Conservation (phyloP, 1,139 yeast species). For the Meyerozyma athensensis region DNA sequence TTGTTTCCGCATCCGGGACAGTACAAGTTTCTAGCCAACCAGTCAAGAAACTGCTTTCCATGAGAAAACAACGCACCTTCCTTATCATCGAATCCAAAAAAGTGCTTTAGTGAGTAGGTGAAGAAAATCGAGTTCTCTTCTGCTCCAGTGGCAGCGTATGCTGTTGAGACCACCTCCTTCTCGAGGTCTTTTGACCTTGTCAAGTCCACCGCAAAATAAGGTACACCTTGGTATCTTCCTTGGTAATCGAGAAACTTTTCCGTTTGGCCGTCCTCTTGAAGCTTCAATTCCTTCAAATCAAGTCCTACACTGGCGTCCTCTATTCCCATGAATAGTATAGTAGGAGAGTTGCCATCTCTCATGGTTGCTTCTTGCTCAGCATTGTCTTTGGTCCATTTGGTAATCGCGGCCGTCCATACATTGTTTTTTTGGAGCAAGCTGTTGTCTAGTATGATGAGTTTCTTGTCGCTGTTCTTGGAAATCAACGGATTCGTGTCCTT, state of each 20-base stretch:
- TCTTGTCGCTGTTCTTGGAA: slow-evolving; percentile 24
- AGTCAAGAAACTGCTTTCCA: slow-evolving; percentile 79
- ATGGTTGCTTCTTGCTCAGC: slow-evolving; percentile 19
- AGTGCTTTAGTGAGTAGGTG: slow-evolving; percentile 33
- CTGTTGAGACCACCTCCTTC: slow-evolving; percentile 16
- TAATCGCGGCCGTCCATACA: slow-evolving; percentile 9
- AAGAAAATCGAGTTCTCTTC: slow-evolving; percentile 22
- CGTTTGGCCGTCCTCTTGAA: slow-evolving; percentile 17
- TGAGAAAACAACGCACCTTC: slow-evolving; percentile 74
- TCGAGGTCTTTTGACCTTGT: slow-evolving; percentile 27
- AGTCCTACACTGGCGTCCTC: slow-evolving; percentile 50
- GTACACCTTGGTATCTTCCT: slow-evolving; percentile 60
- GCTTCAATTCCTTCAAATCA: slow-evolving; percentile 26
- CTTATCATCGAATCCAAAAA: slow-evolving; percentile 30
- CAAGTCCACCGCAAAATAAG: slow-evolving; percentile 75
- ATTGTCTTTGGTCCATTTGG: slow-evolving; percentile 22
- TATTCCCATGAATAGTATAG: slow-evolving; percentile 63
- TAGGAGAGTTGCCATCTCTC: slow-evolving; percentile 32
- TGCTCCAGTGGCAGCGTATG: slow-evolving; percentile 13
- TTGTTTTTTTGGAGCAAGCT: slow-evolving; percentile 13
- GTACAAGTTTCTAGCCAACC: slow-evolving; percentile 70
- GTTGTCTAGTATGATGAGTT: slow-evolving; percentile 32
- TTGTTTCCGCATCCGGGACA: slow-evolving; percentile 87
- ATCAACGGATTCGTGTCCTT: slow-evolving; percentile 34
- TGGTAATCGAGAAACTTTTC: slow-evolving; percentile 39